Evolutionary conservation across 768 basidiomycete genomes (phyloP).

Genomic region (Phallus indusiatus): DNA sequence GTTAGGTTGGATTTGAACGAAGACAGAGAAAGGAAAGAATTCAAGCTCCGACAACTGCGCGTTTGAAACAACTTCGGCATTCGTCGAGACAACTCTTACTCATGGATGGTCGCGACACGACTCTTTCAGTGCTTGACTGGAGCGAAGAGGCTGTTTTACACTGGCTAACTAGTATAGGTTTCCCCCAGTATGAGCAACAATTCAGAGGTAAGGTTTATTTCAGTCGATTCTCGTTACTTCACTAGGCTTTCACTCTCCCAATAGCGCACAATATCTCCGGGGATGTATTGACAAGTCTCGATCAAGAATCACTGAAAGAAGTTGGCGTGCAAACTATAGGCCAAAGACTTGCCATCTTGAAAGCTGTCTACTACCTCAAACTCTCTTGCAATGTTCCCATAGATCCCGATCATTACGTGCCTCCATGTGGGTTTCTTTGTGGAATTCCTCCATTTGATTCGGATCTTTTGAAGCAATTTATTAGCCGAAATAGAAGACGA

Average conservation of each 20-base stretch:
- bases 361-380: conserved; percentile 86
- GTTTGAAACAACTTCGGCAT: not conserved
- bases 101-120: conserved; percentile 8
- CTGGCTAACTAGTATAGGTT: conserved; percentile 73
- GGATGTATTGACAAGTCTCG: conserved; percentile 76
- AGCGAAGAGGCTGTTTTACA: conserved; percentile 46
- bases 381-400: conserved; percentile 73
- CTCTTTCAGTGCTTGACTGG: conserved; percentile 22
- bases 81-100: conserved; percentile 2
- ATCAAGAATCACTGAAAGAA: conserved; percentile 76
- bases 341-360: conserved; percentile 85
- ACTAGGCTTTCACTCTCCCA: not conserved
- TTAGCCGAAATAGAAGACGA: conserved; percentile 53
- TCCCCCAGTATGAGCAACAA: conserved; percentile 75
- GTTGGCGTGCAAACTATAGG: conserved; percentile 87
- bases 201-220: conserved; percentile 49
- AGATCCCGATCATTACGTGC: conserved; percentile 77
- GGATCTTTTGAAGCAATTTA: not conserved
- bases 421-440: conserved; percentile 58
- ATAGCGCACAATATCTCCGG: conserved; percentile 89
- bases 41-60: not conserved
- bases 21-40: not conserved
- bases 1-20: too few species aligned
- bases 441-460: not conserved
- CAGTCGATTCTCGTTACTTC: not conserved